A percentile compares a stretch with the other conserved stretches of the same genome.
Conservation (phyloP, 305 asterid species). For the Fraxinus velutina region DNA sequence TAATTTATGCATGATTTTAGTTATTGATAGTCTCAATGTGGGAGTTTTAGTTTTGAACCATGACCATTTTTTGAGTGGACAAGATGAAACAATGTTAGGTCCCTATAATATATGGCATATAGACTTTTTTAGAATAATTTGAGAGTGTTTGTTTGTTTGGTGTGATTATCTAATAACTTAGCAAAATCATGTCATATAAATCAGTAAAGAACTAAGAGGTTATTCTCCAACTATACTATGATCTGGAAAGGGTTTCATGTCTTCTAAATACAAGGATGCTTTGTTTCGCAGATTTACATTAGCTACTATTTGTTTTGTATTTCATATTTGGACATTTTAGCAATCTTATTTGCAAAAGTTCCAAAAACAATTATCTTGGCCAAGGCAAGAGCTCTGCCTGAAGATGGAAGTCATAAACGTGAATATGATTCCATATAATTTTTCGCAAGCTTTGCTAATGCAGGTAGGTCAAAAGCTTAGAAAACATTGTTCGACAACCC, state of each 20-base stretch:
- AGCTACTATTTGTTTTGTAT: neutral
- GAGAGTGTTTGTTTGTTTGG: neutral
- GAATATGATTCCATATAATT: neutral
- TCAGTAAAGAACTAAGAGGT: neutral
- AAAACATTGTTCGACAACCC: neutral
- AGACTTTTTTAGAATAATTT: neutral
- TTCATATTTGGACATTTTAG: neutral
- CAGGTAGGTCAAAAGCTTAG: neutral
- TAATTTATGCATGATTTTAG: slow-evolving; percentile 17
- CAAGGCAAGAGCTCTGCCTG: neutral
- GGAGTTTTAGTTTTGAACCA: neutral
- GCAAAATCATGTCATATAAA: neutral
- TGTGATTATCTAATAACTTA: neutral
- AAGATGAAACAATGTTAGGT: slow-evolving; percentile 8
- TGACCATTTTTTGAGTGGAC: neutral
- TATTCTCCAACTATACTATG: neutral
- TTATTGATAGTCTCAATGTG: neutral
- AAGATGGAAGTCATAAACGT: neutral
- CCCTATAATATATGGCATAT: slow-evolving; percentile 5
- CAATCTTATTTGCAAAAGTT: neutral
- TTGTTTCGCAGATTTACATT: neutral
- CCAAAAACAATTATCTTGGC: neutral
- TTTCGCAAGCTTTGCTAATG: neutral
- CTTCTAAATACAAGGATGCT: neutral
- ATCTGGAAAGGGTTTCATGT: neutral